Evolutionary conservation across 23 red algal species (phyloP).

Genomic region (Gracilaria domingensis): DNA sequence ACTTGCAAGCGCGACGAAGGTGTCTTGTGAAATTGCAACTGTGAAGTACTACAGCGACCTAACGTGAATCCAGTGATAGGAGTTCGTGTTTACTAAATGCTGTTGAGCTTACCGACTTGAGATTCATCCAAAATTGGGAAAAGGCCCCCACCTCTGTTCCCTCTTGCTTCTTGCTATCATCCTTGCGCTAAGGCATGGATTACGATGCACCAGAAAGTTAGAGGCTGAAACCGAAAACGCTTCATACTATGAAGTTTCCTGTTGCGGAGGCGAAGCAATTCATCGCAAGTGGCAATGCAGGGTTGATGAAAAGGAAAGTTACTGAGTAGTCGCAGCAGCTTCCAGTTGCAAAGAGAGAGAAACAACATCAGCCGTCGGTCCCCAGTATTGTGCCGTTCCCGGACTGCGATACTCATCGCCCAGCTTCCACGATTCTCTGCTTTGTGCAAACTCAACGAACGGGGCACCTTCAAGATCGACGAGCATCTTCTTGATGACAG

Average conservation of each 20-base stretch:
- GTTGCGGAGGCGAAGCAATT: neutral
- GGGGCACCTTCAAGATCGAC: constrained; percentile 81
- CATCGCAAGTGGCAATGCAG: neutral
- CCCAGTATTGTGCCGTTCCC: constrained; percentile 92
- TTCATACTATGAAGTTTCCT: neutral
- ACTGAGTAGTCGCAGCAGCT: constrained; percentile 8
- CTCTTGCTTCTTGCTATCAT: neutral
- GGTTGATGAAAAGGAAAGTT: neutral
- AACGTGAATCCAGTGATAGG: neutral
- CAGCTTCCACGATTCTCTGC: constrained; percentile 84
- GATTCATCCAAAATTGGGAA: constrained; percentile 25
- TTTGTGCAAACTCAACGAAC: constrained; percentile 79
- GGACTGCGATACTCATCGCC: constrained; percentile 88
- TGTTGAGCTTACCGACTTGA: neutral
- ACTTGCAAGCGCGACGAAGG: no score
- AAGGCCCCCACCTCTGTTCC: neutral
- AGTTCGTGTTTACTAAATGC: neutral
- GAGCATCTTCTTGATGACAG: constrained; percentile 95
- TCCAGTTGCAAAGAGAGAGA: constrained; percentile 59
- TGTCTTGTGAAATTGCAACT: no score
- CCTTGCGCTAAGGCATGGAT: neutral
- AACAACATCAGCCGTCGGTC: constrained; percentile 75
- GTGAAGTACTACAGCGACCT: no score
- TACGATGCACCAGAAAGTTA: neutral
- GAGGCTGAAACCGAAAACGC: constrained; percentile 22